Percentiles rank a stretch among this genome's conserved stretches.
phyloP scores from a whole-genome alignment of 1,284 basidiomycete species.

The Apiotrichum laibachii region DNA sequence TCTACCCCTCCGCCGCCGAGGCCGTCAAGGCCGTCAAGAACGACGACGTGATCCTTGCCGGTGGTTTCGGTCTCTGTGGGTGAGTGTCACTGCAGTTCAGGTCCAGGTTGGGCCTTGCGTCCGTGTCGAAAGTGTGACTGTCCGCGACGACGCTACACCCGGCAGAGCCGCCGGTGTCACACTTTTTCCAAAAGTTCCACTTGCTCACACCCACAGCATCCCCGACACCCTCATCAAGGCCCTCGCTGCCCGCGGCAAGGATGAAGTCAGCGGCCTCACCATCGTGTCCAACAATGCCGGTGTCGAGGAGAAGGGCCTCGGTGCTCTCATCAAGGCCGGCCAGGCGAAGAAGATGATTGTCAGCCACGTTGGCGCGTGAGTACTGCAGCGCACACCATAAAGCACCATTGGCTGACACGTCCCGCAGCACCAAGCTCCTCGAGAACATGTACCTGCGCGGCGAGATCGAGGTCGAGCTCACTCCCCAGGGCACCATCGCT shows the following conservation, averaged over 20 bases:
- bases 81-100: background rate
- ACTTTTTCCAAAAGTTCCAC: too few relatives aligned
- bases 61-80: constrained; percentile 27
- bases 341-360: constrained; percentile 81
- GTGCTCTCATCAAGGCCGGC: constrained; percentile 66
- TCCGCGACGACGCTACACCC: too few relatives aligned
- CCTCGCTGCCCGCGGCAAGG: constrained; percentile 14
- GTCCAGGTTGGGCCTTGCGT: too few relatives aligned
- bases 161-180: too few relatives aligned
- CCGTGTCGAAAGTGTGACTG: too few relatives aligned
- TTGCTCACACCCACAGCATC: background rate
- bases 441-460: constrained; percentile 68
- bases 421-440: constrained; percentile 41
- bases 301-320: constrained; percentile 43
- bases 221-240: constrained; percentile 22
- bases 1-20: constrained; percentile 13
- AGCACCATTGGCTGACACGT: background rate
- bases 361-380: constrained; percentile 69
- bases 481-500: constrained; percentile 65
- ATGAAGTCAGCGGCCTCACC: constrained; percentile 13
- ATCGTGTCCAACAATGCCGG: constrained; percentile 23
- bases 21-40: constrained; percentile 39
- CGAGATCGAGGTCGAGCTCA: constrained; percentile 76
- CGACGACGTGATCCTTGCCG: constrained; percentile 40
- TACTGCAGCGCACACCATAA: background rate